A percentile compares a stretch with the other conserved stretches of the same genome.
Conservation (phyloP, 1,139 yeast genomes). For the Geotrichum macrosporum region DNA sequence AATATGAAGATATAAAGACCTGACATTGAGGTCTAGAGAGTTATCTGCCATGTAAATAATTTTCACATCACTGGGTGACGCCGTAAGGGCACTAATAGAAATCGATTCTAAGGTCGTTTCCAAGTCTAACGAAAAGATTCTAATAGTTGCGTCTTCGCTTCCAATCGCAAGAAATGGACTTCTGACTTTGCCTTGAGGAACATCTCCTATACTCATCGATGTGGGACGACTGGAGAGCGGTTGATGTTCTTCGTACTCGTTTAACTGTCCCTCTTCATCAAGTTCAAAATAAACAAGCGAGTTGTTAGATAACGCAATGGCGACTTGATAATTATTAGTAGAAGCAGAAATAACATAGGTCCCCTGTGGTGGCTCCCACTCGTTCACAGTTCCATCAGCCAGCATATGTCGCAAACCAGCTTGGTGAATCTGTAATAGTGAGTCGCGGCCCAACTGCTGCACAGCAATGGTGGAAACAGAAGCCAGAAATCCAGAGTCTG, state of each 20-base stretch:
- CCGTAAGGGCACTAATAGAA: constrained; percentile 63
- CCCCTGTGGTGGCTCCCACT: constrained; percentile 87
- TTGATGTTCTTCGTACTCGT: constrained; percentile 63
- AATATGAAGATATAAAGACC: constrained; percentile 51
- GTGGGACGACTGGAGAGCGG: constrained; percentile 52
- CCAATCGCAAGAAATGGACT: constrained; percentile 66
- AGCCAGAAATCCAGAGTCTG: constrained; percentile 56
- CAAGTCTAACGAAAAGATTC: constrained; percentile 61
- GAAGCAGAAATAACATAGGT: constrained; percentile 57
- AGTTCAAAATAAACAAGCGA: constrained; percentile 81
- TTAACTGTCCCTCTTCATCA: constrained; percentile 58
- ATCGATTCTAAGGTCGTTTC: constrained; percentile 60
- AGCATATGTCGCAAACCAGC: constrained; percentile 68
- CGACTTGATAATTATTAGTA: constrained; percentile 63
- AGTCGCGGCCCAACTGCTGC: constrained; percentile 59
- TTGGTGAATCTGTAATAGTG: constrained; percentile 68
- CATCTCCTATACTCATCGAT: constrained; percentile 53
- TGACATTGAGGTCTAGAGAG: constrained; percentile 7
- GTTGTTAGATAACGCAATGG: constrained; percentile 64
- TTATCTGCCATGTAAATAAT: constrained; percentile 42
- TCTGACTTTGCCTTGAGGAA: constrained; percentile 46
- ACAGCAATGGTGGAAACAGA: constrained; percentile 63
- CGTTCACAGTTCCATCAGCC: constrained; percentile 42
- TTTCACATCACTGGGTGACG: constrained; percentile 51
- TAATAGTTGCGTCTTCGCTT: constrained; percentile 64